phyloP scores from a whole-genome alignment of 1,139 yeast species.

The Pichia sp. region DNA sequence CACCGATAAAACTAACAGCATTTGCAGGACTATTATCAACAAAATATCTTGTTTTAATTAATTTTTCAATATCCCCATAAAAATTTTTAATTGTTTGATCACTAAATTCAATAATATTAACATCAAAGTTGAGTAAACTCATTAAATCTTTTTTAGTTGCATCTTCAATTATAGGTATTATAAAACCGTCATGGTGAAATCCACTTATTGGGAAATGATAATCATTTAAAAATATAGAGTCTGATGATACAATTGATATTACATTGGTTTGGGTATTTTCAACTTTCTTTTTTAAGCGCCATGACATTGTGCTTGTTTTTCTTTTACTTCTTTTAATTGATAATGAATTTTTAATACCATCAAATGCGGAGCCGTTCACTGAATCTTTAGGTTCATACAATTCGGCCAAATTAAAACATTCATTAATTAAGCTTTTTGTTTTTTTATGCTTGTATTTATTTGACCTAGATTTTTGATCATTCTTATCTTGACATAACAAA shows the following conservation, averaged over 20 bases:
- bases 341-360: background rate
- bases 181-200: background rate
- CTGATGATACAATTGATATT: background rate
- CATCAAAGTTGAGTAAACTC: background rate
- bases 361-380: background rate
- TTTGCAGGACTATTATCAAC: background rate
- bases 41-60: background rate
- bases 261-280: background rate
- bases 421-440: background rate
- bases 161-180: background rate
- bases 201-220: background rate
- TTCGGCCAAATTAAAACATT: background rate
- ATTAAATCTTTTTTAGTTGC: background rate
- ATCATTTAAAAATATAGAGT: background rate
- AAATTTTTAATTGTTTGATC: background rate
- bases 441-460: background rate
- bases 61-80: background rate
- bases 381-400: background rate
- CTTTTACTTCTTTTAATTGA: background rate
- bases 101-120: background rate
- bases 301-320: background rate
- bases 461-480: background rate
- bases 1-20: background rate
- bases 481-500: background rate
- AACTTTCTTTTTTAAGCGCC: background rate